phyloP scores from a whole-genome alignment of 2,329 filamentous ascomycete species.

The Alternaria longipes region DNA sequence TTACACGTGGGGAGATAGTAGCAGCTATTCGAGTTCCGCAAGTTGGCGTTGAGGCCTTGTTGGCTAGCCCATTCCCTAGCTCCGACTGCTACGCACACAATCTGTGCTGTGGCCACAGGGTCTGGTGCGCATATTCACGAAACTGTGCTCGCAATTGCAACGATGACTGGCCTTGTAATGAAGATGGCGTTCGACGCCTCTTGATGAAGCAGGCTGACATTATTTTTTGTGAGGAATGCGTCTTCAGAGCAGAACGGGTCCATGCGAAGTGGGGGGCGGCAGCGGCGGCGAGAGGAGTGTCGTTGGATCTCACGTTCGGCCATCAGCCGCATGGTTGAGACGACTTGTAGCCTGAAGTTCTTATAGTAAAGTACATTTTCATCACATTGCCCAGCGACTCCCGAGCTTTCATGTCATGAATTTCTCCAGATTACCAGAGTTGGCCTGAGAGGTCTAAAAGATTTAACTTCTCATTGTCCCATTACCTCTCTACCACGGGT shows the following conservation, averaged over 20 bases:
- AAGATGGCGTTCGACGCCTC: no score
- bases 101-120: constrained; percentile 26
- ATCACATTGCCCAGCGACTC: background rate
- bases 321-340: background rate
- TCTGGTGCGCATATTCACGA: constrained; percentile 11
- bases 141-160: constrained; percentile 26
- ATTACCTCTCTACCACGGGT: background rate
- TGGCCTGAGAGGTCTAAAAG: background rate
- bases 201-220: constrained; percentile 10
- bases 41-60: background rate
- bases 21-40: background rate
- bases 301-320: background rate
- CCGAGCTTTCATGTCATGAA: background rate
- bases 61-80: constrained; percentile 12
- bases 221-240: constrained; percentile 26
- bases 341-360: background rate
- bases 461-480: background rate
- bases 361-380: background rate
- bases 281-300: background rate
- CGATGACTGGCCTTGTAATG: background rate
- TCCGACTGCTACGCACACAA: constrained; percentile 7
- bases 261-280: constrained; percentile 14
- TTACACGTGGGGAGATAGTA: constrained; percentile 18
- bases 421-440: background rate
- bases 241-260: constrained; percentile 20